A percentile compares a stretch with the other conserved stretches of the same genome.
These are phyloP conservation scores for Fusarium verticillioides DNA, from an alignment of 2,329 filamentous ascomycete genomes.

Conservation along the genomic window DNA sequence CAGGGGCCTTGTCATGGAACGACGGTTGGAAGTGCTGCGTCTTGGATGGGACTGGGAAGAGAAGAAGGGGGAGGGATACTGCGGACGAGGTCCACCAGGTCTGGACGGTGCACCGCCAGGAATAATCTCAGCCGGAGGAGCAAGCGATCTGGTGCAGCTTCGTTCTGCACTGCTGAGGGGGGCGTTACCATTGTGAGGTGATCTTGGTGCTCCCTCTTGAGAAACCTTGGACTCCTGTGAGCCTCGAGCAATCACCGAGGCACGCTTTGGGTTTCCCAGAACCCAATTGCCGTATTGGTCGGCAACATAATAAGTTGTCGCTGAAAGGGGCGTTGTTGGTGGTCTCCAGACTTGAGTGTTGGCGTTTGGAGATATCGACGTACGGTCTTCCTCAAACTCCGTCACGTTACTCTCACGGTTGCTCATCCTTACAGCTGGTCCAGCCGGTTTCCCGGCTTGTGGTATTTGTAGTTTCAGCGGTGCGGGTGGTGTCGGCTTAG, in stretches of 20 bases:
- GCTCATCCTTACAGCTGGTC: slow-evolving; percentile 3
- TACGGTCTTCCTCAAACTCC: slow-evolving; percentile 63
- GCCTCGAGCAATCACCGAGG: slow-evolving; percentile 41
- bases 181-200: slow-evolving; percentile 36
- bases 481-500: slow-evolving; percentile 31
- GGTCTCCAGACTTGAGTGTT: slow-evolving; percentile 62
- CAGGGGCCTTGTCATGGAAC: slow-evolving; percentile 35
- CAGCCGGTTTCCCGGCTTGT: slow-evolving; percentile 3
- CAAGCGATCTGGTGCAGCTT: slow-evolving; percentile 24
- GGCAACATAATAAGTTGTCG: slow-evolving; percentile 61
- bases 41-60: slow-evolving; percentile 39
- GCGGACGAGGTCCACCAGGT: slow-evolving; percentile 34
- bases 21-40: slow-evolving; percentile 34
- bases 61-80: slow-evolving; percentile 40
- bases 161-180: background rate
- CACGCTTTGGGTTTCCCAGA: slow-evolving; percentile 53
- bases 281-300: slow-evolving; percentile 67
- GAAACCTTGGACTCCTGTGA: slow-evolving; percentile 26
- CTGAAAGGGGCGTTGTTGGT: slow-evolving; percentile 57
- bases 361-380: slow-evolving; percentile 50
- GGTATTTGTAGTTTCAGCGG: slow-evolving; percentile 48
- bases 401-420: slow-evolving; percentile 59
- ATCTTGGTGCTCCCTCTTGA: slow-evolving; percentile 19
- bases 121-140: slow-evolving; percentile 48
- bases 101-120: slow-evolving; percentile 41